Base-by-base conservation (phyloP, 148 eudicot species). In the Vaccinium corymbosum region DNA sequence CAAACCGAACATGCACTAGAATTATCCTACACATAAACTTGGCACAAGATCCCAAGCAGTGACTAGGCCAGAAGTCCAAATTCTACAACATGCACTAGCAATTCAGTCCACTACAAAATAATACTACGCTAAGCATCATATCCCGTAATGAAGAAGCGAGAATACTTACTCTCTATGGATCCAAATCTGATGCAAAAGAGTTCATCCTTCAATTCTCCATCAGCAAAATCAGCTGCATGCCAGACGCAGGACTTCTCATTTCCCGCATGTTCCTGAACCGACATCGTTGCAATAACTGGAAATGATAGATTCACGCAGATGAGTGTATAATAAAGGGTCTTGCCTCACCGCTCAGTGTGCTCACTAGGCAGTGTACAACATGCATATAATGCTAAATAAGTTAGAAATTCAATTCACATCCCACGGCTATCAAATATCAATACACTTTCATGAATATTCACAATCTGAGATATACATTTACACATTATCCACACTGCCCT, bases 161-260 rank as follows among this genome's bases (percentile, higher is more conserved):
- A 25, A 25, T 16, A 90, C 97, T 93, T 86, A 96, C 98, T 92
- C 50, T 93, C 95, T 55, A 93, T 83, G 0, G 98, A 89, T 42
- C 86, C 87, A 59, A 96, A 96, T 25, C 98, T 89, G 76, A 96
- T 92, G 83, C 92, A 89, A 66, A 96, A 96, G 73, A 92, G 86
- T 85, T 96, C 99, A 53, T 94, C 94, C 87, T 96, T 96, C 86
- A 96, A 83, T 83, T 96, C 99, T 35, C 92, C 95, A 89, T 94
- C 99, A 72, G 99, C 92, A 85, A 83, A 96, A 88, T 96, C 98
- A 80, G 89, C 82, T 16, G 99, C 99, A 86, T 94, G 95, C 99
- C 99, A 96, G 78, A 96, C 98, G 83, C 99, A 96, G 0, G 97
- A 96, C 87, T 96, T 96, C 3, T 96, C 99, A 82, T 93, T 96